Evolutionary conservation across 208 protist genomes (phyloP).

Genomic region (Leishmania mexicana): DNA sequence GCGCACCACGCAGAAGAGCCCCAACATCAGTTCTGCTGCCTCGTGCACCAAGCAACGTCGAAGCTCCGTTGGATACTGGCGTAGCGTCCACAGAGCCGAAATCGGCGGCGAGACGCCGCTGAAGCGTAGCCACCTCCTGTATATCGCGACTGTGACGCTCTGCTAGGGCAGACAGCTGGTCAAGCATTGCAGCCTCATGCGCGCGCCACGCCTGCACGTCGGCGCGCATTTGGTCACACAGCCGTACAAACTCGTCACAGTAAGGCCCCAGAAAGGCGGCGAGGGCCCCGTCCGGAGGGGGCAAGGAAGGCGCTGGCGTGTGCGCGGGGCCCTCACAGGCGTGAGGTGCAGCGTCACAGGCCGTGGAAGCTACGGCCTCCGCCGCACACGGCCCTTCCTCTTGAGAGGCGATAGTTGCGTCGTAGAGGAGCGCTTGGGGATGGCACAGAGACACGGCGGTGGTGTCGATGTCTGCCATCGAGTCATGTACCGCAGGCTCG

Average conservation of each 20-base stretch:
- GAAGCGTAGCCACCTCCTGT: constrained; percentile 5
- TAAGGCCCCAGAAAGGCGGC: constrained; percentile 20
- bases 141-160: constrained; percentile 27
- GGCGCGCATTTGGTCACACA: constrained; percentile 17
- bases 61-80: neutral
- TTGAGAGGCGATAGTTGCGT: neutral
- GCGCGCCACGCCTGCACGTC: constrained; percentile 19
- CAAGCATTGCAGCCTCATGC: constrained; percentile 15
- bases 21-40: neutral
- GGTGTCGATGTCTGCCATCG: neutral
- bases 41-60: neutral
- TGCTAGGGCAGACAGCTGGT: constrained; percentile 9
- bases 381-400: neutral
- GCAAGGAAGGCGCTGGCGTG: neutral
- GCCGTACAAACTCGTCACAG: constrained; percentile 18
- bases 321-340: neutral
- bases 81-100: neutral
- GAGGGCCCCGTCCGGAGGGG: constrained; percentile 8
- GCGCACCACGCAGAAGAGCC: neutral
- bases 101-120: constrained; percentile 4
- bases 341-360: neutral
- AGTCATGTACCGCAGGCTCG: neutral
- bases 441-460: neutral
- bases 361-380: neutral
- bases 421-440: constrained; percentile 14